Base-by-base conservation (phyloP, 2,329 filamentous ascomycete species). In the Pseudogymnoascus verrucosus region DNA sequence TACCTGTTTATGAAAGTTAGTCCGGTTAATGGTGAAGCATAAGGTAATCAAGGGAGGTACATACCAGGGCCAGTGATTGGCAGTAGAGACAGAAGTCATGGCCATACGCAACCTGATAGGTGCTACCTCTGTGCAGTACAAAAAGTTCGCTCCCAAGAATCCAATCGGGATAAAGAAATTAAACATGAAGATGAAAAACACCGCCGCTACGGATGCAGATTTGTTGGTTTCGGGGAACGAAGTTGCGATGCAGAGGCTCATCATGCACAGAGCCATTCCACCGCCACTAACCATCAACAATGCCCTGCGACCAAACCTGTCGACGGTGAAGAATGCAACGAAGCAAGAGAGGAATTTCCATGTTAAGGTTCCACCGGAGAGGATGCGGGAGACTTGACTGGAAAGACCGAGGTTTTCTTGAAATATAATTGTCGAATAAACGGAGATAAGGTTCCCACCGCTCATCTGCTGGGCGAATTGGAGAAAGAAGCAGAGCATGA, bases 101-200 rank as follows among this genome's bases (percentile, higher is more conserved):
- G 80, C 78, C 65, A 82, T 80, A 19, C 81, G 75, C 28, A 83
- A 71, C 10, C 78, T 74, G 14, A 81, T 74, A 0, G 83, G 83
- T 0, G 82, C 82, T 16, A 85, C 76, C 68, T 86, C 83, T 1
- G 83, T 80, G 64, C 82, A 83, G 72, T 86, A 86, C 19, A 86
- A 75, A 74, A 85, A 86, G 68, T 84, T 85, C 34, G 82, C 78
- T 1, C 84, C 83, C 0, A 84, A 76, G 74, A 84, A 85, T 0
- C 82, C 84, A 64, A 85, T 81, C 0, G 81, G 82, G 51, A 84
- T 81, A 72, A 86, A 85, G 68, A 80, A 82, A 72, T 85, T 83
- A 75, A 83, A 87, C 57, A 84, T 71, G 72, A 83, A 86, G 60
- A 86, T 78, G 71, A 84, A 84, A 66, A 82, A 77, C 0, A 80